These are phyloP conservation scores for Aphanoascus verrucosus DNA, from an alignment of 2,329 filamentous ascomycete genomes.

Conservation along the genomic window DNA sequence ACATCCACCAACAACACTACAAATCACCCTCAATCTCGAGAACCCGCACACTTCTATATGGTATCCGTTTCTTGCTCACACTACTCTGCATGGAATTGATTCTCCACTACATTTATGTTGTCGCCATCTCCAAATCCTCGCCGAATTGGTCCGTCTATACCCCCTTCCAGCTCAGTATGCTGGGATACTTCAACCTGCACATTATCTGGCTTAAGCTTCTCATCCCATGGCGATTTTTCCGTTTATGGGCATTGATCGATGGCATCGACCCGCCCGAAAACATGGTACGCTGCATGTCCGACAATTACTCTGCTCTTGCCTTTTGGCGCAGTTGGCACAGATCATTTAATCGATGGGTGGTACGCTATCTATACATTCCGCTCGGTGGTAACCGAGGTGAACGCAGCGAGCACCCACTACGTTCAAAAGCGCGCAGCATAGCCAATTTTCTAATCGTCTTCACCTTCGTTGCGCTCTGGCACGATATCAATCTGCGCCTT, in stretches of 20 bases:
- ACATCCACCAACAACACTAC: constrained; percentile 75
- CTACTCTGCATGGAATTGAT: constrained; percentile 84
- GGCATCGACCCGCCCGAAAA: constrained; percentile 94
- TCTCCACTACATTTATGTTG: constrained; percentile 84
- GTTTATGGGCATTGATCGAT: constrained; percentile 86
- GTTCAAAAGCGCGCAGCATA: constrained; percentile 48
- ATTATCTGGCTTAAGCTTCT: constrained; percentile 97
- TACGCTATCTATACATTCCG: constrained; percentile 88
- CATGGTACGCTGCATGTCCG: constrained; percentile 90
- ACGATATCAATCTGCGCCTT: constrained; percentile 83
- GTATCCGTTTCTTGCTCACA: constrained; percentile 65
- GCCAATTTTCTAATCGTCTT: constrained; percentile 76
- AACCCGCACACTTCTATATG: constrained; percentile 67
- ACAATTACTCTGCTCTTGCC: constrained; percentile 81
- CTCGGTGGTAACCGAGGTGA: constrained; percentile 55
- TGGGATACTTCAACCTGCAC: constrained; percentile 92
- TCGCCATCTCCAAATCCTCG: constrained; percentile 73
- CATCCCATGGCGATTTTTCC: constrained; percentile 95
- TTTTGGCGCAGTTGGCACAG: constrained; percentile 98
- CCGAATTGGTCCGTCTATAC: constrained; percentile 77
- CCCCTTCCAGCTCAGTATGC: constrained; percentile 73
- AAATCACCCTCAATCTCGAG: constrained; percentile 58
- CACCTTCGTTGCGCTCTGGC: constrained; percentile 95
- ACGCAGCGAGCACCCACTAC: constrained; percentile 27
- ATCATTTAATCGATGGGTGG: constrained; percentile 85